Evolutionary conservation across 495 filamentous ascomycete species (phyloP), one percentile per base, ranked within the genome.

Genomic region (Podospora pseudopauciseta): DNA sequence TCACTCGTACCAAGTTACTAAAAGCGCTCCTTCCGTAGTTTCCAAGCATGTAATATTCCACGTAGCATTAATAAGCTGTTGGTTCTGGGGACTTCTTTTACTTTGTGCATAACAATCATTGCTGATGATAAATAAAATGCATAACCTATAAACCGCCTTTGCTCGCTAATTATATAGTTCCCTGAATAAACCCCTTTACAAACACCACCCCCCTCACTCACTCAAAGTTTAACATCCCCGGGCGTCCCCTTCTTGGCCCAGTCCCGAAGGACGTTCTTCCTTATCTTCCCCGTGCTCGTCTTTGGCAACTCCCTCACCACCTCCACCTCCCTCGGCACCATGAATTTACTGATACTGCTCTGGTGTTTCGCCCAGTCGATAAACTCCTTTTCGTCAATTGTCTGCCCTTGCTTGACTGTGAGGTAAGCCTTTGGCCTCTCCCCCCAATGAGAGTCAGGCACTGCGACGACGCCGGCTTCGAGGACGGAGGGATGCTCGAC

Each of bases 291-390:
- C 2, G 95, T 99, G 73, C 90, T 93, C 28, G 96, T 99, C 86
- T 99, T 98, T 15, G 95, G 95, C 65, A 99, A 81, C 77, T 97
- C 93, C 26, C 79, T 67, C 34, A 99, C 88, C 64, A 99, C 83
- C 80, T 96, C 93, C 1, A 98, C 92, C 82, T 98, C 95, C 60
- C 90, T 84, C 11, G 95, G 95, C 26, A 98, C 88, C 95, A 98
- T 98, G 76, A 97, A 99, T 72, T 88, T 91, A 79, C 91, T 93
- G 71, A 99, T 97, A 27, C 78, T 78, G 72, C 90, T 90, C 67
- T 87, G 82, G 65, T 88, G 80, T 72, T 90, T 92, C 13, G 94
- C 94, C 95, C 95, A 99, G 49, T 84, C 75, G 66, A 99, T 92
- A 18, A 99, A 82, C 15, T 92, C 91, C 63, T 89, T 81, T 0